Evolutionary conservation across 257 asterid genomes (phyloP).

Genomic region (Salvia hispanica): DNA sequence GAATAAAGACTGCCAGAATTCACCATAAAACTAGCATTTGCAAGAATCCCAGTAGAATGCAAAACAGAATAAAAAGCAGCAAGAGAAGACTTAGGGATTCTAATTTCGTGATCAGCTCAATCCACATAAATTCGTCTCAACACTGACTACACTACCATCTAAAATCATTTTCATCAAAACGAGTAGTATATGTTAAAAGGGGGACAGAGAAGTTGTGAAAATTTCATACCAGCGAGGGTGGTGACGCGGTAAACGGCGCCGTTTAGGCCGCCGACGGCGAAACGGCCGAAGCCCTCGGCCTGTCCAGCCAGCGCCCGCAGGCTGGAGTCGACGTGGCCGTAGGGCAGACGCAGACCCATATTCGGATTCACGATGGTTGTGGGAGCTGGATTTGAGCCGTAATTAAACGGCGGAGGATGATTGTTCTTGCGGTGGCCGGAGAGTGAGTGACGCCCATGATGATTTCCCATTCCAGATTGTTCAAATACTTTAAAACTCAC

Average conservation of each 20-base stretch:
- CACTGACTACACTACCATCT: constrained; percentile 3
- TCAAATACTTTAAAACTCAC: background rate
- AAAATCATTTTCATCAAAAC: background rate
- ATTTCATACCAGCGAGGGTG: constrained; percentile 59
- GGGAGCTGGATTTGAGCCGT: constrained; percentile 31
- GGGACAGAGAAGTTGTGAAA: background rate
- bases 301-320: constrained; percentile 70
- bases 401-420: constrained; percentile 23
- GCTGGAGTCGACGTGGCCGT: constrained; percentile 65
- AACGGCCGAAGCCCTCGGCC: constrained; percentile 93
- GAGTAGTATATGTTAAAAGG: background rate
- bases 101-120: constrained; percentile 6
- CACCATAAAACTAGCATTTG: background rate
- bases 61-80: constrained; percentile 4
- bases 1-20: background rate
- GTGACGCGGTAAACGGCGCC: constrained; percentile 71
- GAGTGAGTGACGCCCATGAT: constrained; percentile 33
- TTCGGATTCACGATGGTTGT: constrained; percentile 24
- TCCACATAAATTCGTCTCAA: background rate
- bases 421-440: constrained; percentile 35
- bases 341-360: constrained; percentile 61
- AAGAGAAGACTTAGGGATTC: background rate
- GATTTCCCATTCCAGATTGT: constrained; percentile 40
- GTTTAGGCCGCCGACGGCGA: constrained; percentile 69
- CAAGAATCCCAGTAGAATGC: constrained; percentile 10